Evolutionary conservation across 345 rosid genomes (phyloP).

Genomic region (Passiflora organensis): DNA sequence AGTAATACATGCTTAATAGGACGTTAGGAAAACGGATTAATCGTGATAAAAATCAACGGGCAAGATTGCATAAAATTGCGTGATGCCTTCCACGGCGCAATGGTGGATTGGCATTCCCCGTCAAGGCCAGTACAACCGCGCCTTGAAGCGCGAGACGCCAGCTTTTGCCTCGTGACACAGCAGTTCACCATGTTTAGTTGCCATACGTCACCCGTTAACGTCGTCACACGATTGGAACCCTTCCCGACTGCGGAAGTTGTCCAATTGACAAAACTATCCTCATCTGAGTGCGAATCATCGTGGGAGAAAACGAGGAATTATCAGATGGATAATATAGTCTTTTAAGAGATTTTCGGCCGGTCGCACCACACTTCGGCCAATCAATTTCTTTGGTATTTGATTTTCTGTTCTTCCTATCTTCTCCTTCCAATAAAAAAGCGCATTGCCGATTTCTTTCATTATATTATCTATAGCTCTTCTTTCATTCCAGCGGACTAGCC

Average conservation of each 20-base stretch:
- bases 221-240: neutral
- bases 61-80: neutral
- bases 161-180: conserved; percentile 8
- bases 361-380: too few relatives aligned
- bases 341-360: too few relatives aligned
- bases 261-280: neutral
- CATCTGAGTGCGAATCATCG: neutral
- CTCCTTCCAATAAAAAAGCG: too few relatives aligned
- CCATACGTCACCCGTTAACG: neutral
- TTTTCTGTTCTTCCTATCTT: too few relatives aligned
- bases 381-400: too few relatives aligned
- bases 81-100: too few relatives aligned
- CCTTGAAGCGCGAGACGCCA: conserved; percentile 5
- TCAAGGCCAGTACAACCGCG: neutral
- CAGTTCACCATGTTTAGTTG: neutral
- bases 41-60: neutral
- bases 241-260: neutral
- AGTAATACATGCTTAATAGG: too few relatives aligned
- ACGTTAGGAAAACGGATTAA: too few relatives aligned
- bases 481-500: neutral
- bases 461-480: too few relatives aligned
- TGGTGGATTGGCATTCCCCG: too few relatives aligned
- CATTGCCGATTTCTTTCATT: too few relatives aligned
- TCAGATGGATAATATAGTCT: neutral
- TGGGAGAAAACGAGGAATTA: neutral